phyloP scores from a whole-genome alignment of 2,329 filamentous ascomycete species.

The Ophiocordyceps polyrhachis-furcata region DNA sequence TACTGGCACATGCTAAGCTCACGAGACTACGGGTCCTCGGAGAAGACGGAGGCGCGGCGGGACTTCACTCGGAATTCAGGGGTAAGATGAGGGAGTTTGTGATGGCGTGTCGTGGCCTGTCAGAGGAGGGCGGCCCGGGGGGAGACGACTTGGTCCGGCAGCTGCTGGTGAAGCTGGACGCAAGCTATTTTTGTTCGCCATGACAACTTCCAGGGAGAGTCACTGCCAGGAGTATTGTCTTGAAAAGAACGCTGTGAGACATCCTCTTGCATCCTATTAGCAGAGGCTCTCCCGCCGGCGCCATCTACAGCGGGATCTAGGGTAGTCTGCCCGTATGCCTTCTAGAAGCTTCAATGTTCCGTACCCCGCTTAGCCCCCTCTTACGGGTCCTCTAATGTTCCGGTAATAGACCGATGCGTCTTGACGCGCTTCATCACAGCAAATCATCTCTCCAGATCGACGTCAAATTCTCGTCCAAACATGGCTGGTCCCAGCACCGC shows the following conservation, averaged over 20 bases:
- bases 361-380: too few species aligned
- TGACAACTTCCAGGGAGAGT: background rate
- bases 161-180: constrained; percentile 50
- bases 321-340: too few species aligned
- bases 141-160: constrained; percentile 46
- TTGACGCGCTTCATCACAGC: background rate
- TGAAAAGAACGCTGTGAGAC: too few species aligned
- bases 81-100: constrained; percentile 61
- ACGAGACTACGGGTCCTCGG: constrained; percentile 20
- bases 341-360: too few species aligned
- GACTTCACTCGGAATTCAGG: constrained; percentile 46
- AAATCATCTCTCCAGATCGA: constrained; percentile 1
- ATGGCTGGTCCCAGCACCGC: constrained; percentile 33
- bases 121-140: constrained; percentile 35
- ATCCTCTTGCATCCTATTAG: too few species aligned
- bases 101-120: constrained; percentile 48
- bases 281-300: too few species aligned
- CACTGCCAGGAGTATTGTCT: too few species aligned
- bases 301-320: too few species aligned
- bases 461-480: constrained; percentile 1
- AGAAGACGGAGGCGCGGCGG: constrained; percentile 8
- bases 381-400: background rate
- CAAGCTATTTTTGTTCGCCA: constrained; percentile 40
- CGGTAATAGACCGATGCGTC: background rate
- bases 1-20: constrained; percentile 52